Evolutionary conservation across 179 eudicot species (phyloP).

Genomic region (Beta lomatogona): DNA sequence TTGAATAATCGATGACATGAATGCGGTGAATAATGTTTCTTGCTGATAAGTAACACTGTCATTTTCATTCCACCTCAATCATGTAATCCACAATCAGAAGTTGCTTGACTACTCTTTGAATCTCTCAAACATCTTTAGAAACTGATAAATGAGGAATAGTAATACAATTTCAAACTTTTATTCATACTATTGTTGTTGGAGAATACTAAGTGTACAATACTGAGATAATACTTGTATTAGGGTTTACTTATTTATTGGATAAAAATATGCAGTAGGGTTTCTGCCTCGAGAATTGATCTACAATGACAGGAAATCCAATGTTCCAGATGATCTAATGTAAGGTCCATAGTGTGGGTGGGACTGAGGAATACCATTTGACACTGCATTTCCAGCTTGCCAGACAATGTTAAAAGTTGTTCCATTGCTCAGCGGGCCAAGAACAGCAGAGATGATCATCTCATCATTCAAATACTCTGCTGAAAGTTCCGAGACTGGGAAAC

Average conservation of each 20-base stretch:
- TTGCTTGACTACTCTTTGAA: background rate
- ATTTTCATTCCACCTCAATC: background rate
- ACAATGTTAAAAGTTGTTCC: slow-evolving; percentile 27
- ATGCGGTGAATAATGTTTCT: background rate
- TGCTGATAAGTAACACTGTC: background rate
- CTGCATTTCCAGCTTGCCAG: slow-evolving; percentile 39
- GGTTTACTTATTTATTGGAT: background rate
- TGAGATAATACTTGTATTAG: background rate
- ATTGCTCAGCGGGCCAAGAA: slow-evolving; percentile 21
- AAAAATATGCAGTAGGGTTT: background rate
- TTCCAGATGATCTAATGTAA: slow-evolving; percentile 22
- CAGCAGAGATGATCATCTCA: slow-evolving; percentile 40
- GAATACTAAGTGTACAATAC: background rate
- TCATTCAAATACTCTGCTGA: slow-evolving; percentile 26
- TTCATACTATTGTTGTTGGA: background rate
- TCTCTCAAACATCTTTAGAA: background rate
- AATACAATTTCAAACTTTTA: background rate
- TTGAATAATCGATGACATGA: background rate
- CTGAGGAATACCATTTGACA: slow-evolving; percentile 30
- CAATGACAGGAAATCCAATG: slow-evolving; percentile 26
- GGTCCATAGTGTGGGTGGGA: slow-evolving; percentile 29
- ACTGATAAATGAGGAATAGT: background rate
- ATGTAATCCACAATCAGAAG: background rate
- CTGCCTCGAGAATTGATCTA: background rate
- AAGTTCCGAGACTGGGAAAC: slow-evolving; percentile 29